Evolutionary conservation across 169 alveolate genomes (phyloP).

Genomic region (Plasmodium vinckei): DNA sequence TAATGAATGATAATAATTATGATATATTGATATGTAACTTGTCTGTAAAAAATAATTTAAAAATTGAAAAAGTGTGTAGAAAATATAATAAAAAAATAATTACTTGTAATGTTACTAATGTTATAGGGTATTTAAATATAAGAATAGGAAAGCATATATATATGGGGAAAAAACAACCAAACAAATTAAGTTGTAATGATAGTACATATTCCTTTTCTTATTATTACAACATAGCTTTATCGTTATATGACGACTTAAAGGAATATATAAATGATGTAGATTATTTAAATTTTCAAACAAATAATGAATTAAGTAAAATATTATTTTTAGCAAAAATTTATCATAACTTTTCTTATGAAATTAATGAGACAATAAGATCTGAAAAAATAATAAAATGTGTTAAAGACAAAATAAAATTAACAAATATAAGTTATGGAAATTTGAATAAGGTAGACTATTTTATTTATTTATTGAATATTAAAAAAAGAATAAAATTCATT

Average conservation of each 20-base stretch:
- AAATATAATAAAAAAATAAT: not conserved
- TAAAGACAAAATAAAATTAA: slow-evolving; percentile 18
- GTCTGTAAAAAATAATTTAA: slow-evolving; percentile 34
- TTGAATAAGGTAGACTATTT: not conserved
- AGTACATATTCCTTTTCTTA: not conserved
- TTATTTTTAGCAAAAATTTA: slow-evolving; percentile 30
- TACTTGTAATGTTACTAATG: slow-evolving; percentile 20
- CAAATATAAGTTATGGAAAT: slow-evolving; percentile 2
- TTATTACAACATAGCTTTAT: slow-evolving; percentile 23
- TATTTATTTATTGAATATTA: not conserved
- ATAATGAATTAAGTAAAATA: slow-evolving; percentile 6
- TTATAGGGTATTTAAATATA: slow-evolving; percentile 29
- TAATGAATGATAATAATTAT: not conserved
- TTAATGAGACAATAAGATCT: not conserved
- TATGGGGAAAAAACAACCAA: not conserved
- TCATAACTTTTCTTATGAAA: slow-evolving; percentile 4
- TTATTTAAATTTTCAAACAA: not conserved
- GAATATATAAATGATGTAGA: slow-evolving; percentile 8
- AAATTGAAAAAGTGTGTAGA: slow-evolving; percentile 25
- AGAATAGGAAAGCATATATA: slow-evolving; percentile 23
- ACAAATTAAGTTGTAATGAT: not conserved
- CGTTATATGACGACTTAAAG: slow-evolving; percentile 24
- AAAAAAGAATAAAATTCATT: slow-evolving; percentile 4
- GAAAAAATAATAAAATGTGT: not conserved
- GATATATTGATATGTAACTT: slow-evolving; percentile 44